Percentiles rank a stretch among this genome's conserved stretches.
Conservation (phyloP, 2,329 filamentous ascomycete species). For the Pestalotiopsis sp. region DNA sequence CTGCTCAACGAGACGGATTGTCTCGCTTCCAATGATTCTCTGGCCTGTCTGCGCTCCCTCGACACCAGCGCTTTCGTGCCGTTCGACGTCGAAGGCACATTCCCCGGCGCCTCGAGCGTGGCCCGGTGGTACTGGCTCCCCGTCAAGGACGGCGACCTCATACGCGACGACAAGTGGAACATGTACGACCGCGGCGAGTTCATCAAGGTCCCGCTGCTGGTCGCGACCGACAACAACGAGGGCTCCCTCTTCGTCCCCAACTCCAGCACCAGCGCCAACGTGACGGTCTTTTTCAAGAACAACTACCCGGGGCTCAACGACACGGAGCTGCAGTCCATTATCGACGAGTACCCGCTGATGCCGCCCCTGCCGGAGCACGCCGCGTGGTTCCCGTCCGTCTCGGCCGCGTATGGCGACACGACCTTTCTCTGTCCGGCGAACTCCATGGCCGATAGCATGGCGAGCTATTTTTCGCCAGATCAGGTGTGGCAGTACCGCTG, state of each 20-base stretch:
- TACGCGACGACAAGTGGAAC: slow-evolving; percentile 48
- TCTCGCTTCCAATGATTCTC: slow-evolving; percentile 28
- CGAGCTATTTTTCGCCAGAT: slow-evolving; percentile 29
- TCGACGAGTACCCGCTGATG: slow-evolving; percentile 41
- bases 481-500: slow-evolving; percentile 69
- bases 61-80: slow-evolving; percentile 39
- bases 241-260: slow-evolving; percentile 59
- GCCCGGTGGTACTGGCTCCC: slow-evolving; percentile 50
- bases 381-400: slow-evolving; percentile 40
- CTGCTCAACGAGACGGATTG: slow-evolving; percentile 44
- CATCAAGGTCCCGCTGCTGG: slow-evolving; percentile 52
- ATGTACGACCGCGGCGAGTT: slow-evolving; percentile 48
- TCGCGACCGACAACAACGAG: slow-evolving; percentile 61
- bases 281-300: slow-evolving; percentile 48
- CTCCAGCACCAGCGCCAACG: slow-evolving; percentile 43
- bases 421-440: slow-evolving; percentile 48
- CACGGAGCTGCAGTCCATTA: slow-evolving; percentile 51
- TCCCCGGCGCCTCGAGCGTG: slow-evolving; percentile 26
- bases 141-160: slow-evolving; percentile 46
- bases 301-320: slow-evolving; percentile 45
- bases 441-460: slow-evolving; percentile 57
- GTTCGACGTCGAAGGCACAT: slow-evolving; percentile 40
- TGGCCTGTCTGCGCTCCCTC: slow-evolving; percentile 46
- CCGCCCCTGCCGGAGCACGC: slow-evolving; percentile 38
- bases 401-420: slow-evolving; percentile 50